A percentile compares a stretch with the other conserved stretches of the same genome.
Evolutionary conservation across 495 filamentous ascomycete genomes (phyloP).

Genomic region (Lophiotrema nucula): DNA sequence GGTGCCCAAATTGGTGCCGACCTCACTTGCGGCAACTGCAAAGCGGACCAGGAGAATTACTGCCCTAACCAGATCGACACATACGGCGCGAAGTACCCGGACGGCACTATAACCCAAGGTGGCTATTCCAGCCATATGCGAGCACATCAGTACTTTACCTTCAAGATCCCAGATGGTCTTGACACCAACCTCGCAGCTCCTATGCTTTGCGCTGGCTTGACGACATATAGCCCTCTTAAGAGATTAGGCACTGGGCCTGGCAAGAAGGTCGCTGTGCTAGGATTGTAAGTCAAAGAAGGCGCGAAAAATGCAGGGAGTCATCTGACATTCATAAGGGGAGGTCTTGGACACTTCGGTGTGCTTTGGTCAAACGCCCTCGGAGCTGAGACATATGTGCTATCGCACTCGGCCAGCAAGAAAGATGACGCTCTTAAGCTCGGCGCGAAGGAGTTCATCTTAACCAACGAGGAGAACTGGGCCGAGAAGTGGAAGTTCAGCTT

Average conservation of each 20-base stretch:
- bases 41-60: conserved; percentile 75
- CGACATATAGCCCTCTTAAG: conserved; percentile 74
- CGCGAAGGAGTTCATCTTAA: conserved; percentile 45
- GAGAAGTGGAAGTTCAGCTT: conserved; percentile 58
- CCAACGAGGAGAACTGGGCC: conserved; percentile 42
- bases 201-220: conserved; percentile 81
- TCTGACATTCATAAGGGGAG: conserved; percentile 33
- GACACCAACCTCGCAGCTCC: conserved; percentile 61
- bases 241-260: conserved; percentile 71
- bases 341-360: conserved; percentile 48
- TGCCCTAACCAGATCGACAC: conserved; percentile 68
- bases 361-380: conserved; percentile 45
- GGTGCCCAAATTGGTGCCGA: conserved; percentile 76
- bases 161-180: conserved; percentile 76
- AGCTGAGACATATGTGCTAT: conserved; percentile 48
- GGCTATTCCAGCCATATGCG: conserved; percentile 70
- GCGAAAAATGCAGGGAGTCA: background rate
- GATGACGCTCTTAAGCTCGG: conserved; percentile 45
- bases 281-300: conserved; percentile 47
- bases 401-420: conserved; percentile 45
- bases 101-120: conserved; percentile 62
- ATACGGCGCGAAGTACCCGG: conserved; percentile 64
- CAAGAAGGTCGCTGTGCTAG: conserved; percentile 80
- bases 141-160: conserved; percentile 73
- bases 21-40: conserved; percentile 66